Conservation (phyloP, 208 protist genomes). For the Leishmania tropica region DNA sequence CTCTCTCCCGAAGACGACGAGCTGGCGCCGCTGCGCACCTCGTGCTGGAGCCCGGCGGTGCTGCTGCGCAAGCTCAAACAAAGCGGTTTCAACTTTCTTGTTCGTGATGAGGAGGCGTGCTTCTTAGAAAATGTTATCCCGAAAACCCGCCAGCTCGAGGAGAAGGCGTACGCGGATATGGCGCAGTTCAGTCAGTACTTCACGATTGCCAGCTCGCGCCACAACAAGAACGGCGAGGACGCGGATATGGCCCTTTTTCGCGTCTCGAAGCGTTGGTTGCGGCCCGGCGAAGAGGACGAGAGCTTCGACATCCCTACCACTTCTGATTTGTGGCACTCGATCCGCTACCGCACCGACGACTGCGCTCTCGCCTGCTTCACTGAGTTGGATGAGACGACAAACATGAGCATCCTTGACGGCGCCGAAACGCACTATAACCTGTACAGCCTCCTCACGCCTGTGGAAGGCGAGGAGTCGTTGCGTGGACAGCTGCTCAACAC, state of each 20-base stretch:
- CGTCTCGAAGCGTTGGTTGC: constrained; percentile 58
- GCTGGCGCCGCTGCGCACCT: constrained; percentile 58
- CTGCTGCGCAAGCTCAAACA: constrained; percentile 80
- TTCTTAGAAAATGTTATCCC: constrained; percentile 75
- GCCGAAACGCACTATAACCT: constrained; percentile 86
- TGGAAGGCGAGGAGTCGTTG: constrained; percentile 65
- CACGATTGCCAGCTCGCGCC: constrained; percentile 69
- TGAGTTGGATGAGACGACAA: constrained; percentile 52
- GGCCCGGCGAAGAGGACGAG: constrained; percentile 46
- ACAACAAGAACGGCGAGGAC: constrained; percentile 91
- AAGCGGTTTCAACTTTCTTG: constrained; percentile 88
- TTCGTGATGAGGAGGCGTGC: constrained; percentile 73
- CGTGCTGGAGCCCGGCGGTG: constrained; percentile 76
- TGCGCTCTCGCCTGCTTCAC: constrained; percentile 66
- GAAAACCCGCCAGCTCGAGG: constrained; percentile 72
- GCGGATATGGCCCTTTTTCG: constrained; percentile 89
- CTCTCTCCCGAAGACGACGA: constrained; percentile 81
- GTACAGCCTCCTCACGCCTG: constrained; percentile 57
- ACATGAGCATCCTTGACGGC: constrained; percentile 62
- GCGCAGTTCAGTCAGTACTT: constrained; percentile 87
- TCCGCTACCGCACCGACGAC: constrained; percentile 80
- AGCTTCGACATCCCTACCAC: constrained; percentile 34
- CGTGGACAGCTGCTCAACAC: constrained; percentile 51
- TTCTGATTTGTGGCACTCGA: constrained; percentile 53
- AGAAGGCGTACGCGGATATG: constrained; percentile 87